These are phyloP conservation scores for Aspergillus conjunctus DNA, from an alignment of 495 filamentous ascomycete genomes.

Conservation along the genomic window DNA sequence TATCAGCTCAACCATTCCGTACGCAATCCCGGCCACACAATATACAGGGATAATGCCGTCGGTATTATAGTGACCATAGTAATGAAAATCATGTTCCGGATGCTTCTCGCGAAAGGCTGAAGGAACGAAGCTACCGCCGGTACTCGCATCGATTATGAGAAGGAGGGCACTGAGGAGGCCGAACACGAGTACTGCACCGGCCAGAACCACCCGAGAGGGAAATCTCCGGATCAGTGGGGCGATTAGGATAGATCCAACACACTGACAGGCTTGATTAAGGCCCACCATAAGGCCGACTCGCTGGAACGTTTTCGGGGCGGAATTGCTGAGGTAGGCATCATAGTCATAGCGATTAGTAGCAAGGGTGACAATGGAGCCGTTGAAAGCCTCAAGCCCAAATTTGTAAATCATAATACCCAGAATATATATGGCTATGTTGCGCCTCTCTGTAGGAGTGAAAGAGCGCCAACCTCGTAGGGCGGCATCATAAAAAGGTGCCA, in stretches of 20 bases:
- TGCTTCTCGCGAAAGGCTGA: conserved; percentile 26
- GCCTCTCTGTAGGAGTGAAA: conserved; percentile 37
- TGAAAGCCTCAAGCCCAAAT: conserved; percentile 50
- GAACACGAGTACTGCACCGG: conserved; percentile 40
- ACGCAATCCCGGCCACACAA: conserved; percentile 32
- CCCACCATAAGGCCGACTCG: conserved; percentile 46
- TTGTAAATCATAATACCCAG: conserved; percentile 43
- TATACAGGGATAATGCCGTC: conserved; percentile 49
- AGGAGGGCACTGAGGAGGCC: conserved; percentile 38
- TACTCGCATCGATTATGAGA: conserved; percentile 36
- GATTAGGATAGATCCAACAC: conserved; percentile 49
- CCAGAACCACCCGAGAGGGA: conserved; percentile 40
- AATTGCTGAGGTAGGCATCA: conserved; percentile 29
- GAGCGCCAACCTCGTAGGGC: conserved; percentile 19
- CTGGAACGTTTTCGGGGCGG: conserved; percentile 40
- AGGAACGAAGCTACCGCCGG: conserved; percentile 40
- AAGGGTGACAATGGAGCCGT: conserved; percentile 42
- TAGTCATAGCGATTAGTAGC: conserved; percentile 50
- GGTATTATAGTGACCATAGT: conserved; percentile 45
- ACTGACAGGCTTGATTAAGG: conserved; percentile 49
- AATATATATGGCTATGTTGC: conserved; percentile 45
- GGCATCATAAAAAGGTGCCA: conserved; percentile 20
- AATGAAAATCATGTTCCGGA: conserved; percentile 36
- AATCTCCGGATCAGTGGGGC: conserved; percentile 46
- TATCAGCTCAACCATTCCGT: conserved; percentile 51